phyloP scores from a whole-genome alignment of 371 early-diverging fungal species.

The Actinomortierella wolfii region DNA sequence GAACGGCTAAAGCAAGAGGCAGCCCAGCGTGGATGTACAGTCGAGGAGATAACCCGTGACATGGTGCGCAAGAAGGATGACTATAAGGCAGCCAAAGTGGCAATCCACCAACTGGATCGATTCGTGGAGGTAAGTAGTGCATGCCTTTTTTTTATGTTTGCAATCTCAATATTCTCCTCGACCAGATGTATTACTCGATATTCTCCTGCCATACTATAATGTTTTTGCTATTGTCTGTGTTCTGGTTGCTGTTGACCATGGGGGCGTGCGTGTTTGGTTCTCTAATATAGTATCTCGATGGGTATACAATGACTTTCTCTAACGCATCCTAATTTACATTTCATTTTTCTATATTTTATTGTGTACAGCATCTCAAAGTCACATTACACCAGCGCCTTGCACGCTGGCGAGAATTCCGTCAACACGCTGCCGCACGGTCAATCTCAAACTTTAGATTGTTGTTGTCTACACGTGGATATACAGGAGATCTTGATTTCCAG shows the following conservation, averaged over 20 bases:
- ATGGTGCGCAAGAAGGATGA: conserved; percentile 51
- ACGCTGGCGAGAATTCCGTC: conserved; percentile 71
- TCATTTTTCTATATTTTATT: background rate
- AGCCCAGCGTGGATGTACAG: conserved; percentile 52
- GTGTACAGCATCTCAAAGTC: conserved; percentile 52
- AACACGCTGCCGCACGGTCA: conserved; percentile 76
- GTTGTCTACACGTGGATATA: conserved; percentile 85
- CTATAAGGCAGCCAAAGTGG: conserved; percentile 62
- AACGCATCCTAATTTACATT: too few relatives aligned
- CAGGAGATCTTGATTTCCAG: conserved; percentile 83
- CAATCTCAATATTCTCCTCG: too few relatives aligned
- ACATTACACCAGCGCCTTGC: conserved; percentile 63
- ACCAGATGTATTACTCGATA: too few relatives aligned
- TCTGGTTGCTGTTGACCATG: background rate
- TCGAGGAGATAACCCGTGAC: conserved; percentile 63
- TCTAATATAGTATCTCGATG: too few relatives aligned
- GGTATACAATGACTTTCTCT: too few relatives aligned
- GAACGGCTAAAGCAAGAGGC: conserved; percentile 57
- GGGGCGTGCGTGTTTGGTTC: too few relatives aligned
- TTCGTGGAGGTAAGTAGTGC: conserved; percentile 52
- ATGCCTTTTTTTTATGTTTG: background rate
- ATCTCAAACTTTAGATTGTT: conserved; percentile 72
- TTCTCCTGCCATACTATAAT: too few relatives aligned
- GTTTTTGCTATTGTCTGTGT: background rate
- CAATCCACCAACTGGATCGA: conserved; percentile 54